Evolutionary conservation across 805 yeast genomes (phyloP).

Genomic region (Maudiozyma serrabonitensis): DNA sequence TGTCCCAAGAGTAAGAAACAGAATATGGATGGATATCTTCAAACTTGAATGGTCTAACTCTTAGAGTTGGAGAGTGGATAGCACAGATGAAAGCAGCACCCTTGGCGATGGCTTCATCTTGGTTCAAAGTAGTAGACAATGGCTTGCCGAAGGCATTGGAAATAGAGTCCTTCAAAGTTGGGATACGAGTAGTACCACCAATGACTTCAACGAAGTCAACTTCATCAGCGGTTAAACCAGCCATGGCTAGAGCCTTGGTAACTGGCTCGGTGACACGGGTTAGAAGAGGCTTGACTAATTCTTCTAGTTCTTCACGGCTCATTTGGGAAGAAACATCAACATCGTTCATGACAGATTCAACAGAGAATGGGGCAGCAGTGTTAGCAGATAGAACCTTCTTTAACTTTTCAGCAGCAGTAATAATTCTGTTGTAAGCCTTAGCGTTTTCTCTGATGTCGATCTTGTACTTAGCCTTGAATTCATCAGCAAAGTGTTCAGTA

Average conservation of each 20-base stretch:
- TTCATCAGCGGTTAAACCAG: conserved; percentile 62
- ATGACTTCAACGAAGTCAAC: conserved; percentile 88
- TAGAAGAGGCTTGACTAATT: conserved; percentile 72
- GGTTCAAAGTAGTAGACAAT: conserved; percentile 90
- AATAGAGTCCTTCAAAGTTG: conserved; percentile 76
- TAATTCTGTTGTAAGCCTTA: conserved; percentile 89
- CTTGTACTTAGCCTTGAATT: conserved; percentile 85
- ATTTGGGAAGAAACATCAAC: conserved; percentile 86
- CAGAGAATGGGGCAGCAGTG: conserved; percentile 84
- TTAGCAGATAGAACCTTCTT: conserved; percentile 97
- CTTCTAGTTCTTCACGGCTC: conserved; percentile 89
- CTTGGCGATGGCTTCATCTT: conserved; percentile 97
- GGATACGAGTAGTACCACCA: conserved; percentile 98
- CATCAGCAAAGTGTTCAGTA: conserved; percentile 89
- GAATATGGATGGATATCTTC: conserved; percentile 90
- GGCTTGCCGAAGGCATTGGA: conserved; percentile 73
- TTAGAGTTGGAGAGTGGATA: conserved; percentile 95
- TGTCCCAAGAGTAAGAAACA: conserved; percentile 91
- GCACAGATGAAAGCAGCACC: conserved; percentile 99
- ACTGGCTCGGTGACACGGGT: conserved; percentile 69
- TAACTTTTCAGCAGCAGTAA: conserved; percentile 83
- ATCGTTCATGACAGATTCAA: conserved; percentile 96
- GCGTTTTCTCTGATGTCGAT: conserved; percentile 85
- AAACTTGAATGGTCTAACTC: conserved; percentile 97
- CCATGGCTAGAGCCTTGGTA: conserved; percentile 69